Percentiles rank a stretch among this genome's conserved stretches.
Conservation (phyloP, 1,139 yeast species). For the Lodderomyces metapsilosis region DNA sequence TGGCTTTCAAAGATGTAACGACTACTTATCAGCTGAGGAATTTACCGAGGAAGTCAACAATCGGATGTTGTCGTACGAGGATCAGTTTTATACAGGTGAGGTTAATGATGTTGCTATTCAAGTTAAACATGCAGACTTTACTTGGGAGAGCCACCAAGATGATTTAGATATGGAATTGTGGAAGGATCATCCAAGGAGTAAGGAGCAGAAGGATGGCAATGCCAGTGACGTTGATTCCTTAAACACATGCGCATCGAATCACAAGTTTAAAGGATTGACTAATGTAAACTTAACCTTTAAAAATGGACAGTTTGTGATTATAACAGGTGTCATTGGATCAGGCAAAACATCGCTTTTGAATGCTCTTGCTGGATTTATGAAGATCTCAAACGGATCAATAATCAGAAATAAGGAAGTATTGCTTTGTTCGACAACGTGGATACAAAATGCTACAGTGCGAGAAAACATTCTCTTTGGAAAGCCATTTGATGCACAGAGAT, state of each 20-base stretch:
- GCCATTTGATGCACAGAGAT: slow-evolving; percentile 27
- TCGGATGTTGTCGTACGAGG: slow-evolving; percentile 16
- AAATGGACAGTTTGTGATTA: slow-evolving; percentile 33
- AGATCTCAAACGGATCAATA: slow-evolving; percentile 28
- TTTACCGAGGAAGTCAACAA: slow-evolving; percentile 23
- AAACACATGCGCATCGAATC: slow-evolving; percentile 3
- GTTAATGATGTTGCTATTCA: slow-evolving; percentile 21
- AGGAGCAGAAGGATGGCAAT: slow-evolving; percentile 1
- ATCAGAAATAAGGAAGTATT: slow-evolving; percentile 27
- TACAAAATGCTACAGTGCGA: slow-evolving; percentile 45
- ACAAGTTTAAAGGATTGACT: slow-evolving; percentile 28
- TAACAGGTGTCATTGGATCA: slow-evolving; percentile 43
- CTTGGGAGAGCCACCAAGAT: slow-evolving; percentile 36
- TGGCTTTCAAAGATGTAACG: slow-evolving; percentile 49
- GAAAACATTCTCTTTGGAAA: slow-evolving; percentile 42
- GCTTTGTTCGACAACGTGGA: slow-evolving; percentile 42
- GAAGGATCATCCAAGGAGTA: slow-evolving; percentile 11
- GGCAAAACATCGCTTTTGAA: slow-evolving; percentile 40
- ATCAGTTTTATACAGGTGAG: slow-evolving; percentile 20
- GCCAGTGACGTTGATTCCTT: slow-evolving; percentile 7
- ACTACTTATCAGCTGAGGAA: slow-evolving; percentile 42
- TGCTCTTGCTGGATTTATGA: slow-evolving; percentile 41
- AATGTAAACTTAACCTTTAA: slow-evolving; percentile 28
- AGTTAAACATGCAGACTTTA: slow-evolving; percentile 30
- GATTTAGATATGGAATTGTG: slow-evolving; percentile 26